These are phyloP conservation scores for Claviceps sp. DNA, from an alignment of 2,329 filamentous ascomycete species.

Conservation along the genomic window DNA sequence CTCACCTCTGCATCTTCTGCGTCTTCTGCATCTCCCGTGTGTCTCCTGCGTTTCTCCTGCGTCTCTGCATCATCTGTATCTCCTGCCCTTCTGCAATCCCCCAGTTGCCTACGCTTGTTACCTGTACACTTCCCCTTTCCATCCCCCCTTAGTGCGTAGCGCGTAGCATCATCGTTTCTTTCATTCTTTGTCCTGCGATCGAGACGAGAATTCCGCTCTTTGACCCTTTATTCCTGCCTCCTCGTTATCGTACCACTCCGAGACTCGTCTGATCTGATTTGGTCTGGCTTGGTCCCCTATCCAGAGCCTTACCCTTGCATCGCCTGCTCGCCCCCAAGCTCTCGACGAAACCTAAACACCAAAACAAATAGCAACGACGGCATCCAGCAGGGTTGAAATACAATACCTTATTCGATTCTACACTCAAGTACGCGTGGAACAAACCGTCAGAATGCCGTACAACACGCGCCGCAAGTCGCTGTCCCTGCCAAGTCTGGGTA, in stretches of 20 bases:
- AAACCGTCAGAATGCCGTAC: constrained; percentile 57
- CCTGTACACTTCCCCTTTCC: not conserved
- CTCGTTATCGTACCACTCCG: not conserved
- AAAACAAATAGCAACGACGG: not conserved
- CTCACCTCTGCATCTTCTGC: not conserved
- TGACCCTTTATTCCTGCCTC: not conserved
- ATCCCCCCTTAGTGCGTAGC: constrained; percentile 1
- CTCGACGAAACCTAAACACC: not conserved
- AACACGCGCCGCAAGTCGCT: constrained; percentile 95
- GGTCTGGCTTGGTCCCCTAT: not conserved
- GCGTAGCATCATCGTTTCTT: not conserved
- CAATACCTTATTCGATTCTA: not conserved
- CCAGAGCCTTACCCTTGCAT: not conserved
- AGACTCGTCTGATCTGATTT: not conserved
- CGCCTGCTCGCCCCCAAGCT: not conserved
- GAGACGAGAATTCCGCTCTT: not conserved
- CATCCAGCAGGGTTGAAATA: not conserved
- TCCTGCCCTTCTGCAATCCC: not conserved
- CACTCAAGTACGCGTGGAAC: not conserved
- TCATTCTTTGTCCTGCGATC: constrained; percentile 1
- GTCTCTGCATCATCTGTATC: not conserved
- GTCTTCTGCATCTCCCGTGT: not conserved
- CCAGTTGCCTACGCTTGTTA: not conserved
- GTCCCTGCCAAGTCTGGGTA: constrained; percentile 83
- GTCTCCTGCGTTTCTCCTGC: not conserved